Evolutionary conservation across 108 stramenopile genomes (phyloP), one percentile per base, ranked within the genome.

Genomic region (Aurantiochytrium sp.): DNA sequence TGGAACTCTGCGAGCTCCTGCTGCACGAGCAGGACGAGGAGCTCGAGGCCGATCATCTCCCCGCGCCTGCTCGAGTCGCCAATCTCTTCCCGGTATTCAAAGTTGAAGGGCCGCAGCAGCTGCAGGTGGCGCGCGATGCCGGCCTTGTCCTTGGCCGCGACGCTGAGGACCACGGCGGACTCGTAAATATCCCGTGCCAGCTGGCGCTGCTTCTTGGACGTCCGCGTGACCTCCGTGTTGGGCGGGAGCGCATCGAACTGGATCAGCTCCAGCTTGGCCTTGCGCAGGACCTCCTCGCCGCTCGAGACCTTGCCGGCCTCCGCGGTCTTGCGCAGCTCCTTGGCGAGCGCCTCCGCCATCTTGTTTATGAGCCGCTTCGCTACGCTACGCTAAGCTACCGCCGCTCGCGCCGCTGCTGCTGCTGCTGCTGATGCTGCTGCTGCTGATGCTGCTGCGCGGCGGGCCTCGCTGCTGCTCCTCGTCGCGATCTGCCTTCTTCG

Each of bases 21-120:
- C 27, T 48, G 39, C 39, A 81, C 73, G 42, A 81, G 73, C 12
- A 81, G 45, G 6, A 48, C 45, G 39, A 81, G 73, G 12, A 81
- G 73, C 73, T 81, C 73, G 45, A 81, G 73, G 30, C 42, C 73
- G 45, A 81, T 81, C 73, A 81, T 81, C 39, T 81, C 73, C 12
- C 36, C 45, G 36, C 73, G 73, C 45, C 45, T 37, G 27, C 42
- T 48, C 42, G 73, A 81, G 45, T 81, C 73, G 45, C 73, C 73
- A 17, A 81, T 41, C 45, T 81, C 73, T 12, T 24, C 45, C 45
- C 73, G 39, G 73, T 81, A 81, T 42, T 81, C 73, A 48, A 81
- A 81, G 73, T 81, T 81, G 45, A 81, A 81, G 24, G 73, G 73
- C 8, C 73, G 39, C 36, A 81, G 73, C 6, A 81, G 73, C 73